Conservation (phyloP, 805 yeast species). For the Metschnikowia koreensis region DNA sequence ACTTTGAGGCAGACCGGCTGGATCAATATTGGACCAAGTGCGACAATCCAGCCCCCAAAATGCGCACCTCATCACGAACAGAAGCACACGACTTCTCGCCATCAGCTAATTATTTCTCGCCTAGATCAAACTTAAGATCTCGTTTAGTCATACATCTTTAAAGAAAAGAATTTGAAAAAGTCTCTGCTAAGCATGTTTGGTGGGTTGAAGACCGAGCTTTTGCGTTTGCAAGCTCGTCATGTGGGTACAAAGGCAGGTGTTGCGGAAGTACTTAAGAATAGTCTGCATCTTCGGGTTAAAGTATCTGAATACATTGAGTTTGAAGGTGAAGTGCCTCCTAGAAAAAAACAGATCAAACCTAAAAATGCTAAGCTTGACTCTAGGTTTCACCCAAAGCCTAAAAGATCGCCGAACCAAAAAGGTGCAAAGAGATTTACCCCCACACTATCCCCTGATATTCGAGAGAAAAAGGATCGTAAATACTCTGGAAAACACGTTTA, state of each 20-base stretch:
- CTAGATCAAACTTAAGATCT: neutral
- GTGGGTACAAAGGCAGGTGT: slow-evolving; percentile 1
- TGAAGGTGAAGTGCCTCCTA: neutral
- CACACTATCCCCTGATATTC: neutral
- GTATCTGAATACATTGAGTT: slow-evolving; percentile 3
- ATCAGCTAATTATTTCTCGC: neutral
- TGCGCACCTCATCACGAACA: slow-evolving; percentile 7
- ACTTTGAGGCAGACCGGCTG: neutral
- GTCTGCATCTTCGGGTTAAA: slow-evolving; percentile 5
- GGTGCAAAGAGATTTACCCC: neutral
- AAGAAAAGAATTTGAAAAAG: neutral
- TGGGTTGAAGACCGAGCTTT: neutral
- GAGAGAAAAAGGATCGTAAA: neutral
- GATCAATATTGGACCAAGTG: neutral
- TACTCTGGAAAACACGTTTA: neutral
- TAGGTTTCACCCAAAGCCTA: neutral
- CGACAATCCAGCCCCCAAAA: neutral
- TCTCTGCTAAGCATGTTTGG: neutral
- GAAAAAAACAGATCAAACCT: neutral
- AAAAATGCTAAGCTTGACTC: neutral
- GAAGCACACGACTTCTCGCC: neutral
- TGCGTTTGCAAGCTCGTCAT: slow-evolving; percentile 1
- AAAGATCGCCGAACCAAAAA: neutral
- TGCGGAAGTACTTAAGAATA: slow-evolving; percentile 4
- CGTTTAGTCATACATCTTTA: no score